These are phyloP conservation scores for Leishmania guyanensis DNA, from an alignment of 208 protist genomes.

Conservation along the genomic window DNA sequence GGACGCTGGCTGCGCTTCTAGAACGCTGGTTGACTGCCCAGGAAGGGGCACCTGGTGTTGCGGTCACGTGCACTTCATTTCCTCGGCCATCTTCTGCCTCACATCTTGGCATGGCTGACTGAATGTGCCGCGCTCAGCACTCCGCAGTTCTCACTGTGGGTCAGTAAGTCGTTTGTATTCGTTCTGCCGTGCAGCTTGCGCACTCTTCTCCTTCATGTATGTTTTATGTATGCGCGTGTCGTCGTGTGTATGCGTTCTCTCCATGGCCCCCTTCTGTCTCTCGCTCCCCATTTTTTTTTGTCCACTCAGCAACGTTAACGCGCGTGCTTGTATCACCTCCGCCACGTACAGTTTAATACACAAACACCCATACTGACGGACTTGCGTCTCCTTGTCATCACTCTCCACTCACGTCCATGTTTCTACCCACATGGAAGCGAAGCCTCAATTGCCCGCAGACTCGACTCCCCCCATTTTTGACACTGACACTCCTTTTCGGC, in stretches of 20 bases:
- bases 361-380: neutral
- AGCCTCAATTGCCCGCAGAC: neutral
- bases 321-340: neutral
- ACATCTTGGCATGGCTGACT: neutral
- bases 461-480: neutral
- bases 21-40: no score
- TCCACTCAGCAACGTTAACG: neutral
- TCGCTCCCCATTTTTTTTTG: neutral
- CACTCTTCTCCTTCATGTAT: neutral
- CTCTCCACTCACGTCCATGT: neutral
- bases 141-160: neutral
- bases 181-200: neutral
- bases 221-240: neutral
- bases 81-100: neutral
- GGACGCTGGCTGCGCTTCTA: neutral
- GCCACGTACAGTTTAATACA: neutral
- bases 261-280: neutral
- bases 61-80: neutral
- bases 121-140: neutral
- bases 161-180: neutral
- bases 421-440: neutral
- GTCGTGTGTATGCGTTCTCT: neutral
- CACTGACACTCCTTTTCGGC: neutral
- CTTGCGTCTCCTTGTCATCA: neutral
- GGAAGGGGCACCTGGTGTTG: neutral